Base-by-base conservation (phyloP, 768 basidiomycete species). In the Trametes cingulata region DNA sequence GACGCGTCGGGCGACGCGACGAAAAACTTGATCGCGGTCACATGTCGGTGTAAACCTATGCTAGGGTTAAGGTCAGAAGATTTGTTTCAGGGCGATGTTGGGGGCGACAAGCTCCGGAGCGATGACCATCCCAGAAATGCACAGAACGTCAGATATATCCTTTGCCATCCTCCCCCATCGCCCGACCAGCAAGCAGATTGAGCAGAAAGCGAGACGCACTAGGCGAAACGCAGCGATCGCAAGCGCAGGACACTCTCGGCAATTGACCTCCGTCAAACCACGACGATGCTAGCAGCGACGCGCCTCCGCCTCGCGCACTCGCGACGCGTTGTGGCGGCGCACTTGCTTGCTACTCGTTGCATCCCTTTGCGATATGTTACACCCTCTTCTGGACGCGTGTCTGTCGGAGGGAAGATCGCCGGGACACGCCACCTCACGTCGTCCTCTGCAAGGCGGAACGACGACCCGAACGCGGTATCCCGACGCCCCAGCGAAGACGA, bases 221-320 rank as follows among this genome's bases (percentile, higher is more conserved):
- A 2, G 29, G 29, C 29, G 29, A 33, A 33, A 10, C 29, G 29
- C 29, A 10, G 6, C 10, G n/a, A n/a, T 33, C 29, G 10, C 4
- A 10, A 33, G 29, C 29, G 6, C 29, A 14, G 20, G 19, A 19
- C 20, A 37, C 20, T 20, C 20, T 36, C 49, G 33, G 19, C 37
- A 29, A 7, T 4, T 10, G 6, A 33, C 29, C 10, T 33, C 29
- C 29, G 29, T 5, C 29, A 10, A 33, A 33, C 29, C 46, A 19
- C 37, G n/a, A 41, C 47, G 13, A 61, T 61, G 60, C 42, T 61
- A 2, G 27, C 60, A n/a, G 60, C 60, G 33, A 53, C 52, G 46
- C 52, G 46, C 45, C 40, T 49, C 48, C 60, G 49, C 20, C 40
- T 55, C 53, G 27, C 42, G 22, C 52, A 53, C 52, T 33, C 59